Evolutionary conservation across 2,329 filamentous ascomycete genomes (phyloP), one percentile per base, ranked within the genome.

Genomic region (Talaromyces sp.): DNA sequence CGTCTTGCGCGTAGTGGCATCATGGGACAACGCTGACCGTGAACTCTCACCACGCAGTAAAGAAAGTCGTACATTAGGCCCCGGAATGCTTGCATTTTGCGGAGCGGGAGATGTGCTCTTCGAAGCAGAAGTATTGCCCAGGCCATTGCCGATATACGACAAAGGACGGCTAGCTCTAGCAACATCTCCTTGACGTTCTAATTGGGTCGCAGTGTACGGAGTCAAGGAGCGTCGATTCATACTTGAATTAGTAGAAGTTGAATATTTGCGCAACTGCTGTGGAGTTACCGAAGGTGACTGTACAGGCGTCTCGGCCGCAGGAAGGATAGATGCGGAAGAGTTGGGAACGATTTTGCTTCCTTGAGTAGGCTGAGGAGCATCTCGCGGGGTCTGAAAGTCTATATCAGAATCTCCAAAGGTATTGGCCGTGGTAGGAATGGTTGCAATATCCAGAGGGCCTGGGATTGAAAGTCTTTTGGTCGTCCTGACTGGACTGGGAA

Each of bases 41-140:
- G 31, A 36, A 39, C 45, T 59, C 5, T 51, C 35, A 21, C 40
- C 45, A 21, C 53, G 53, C 1, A 55, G n/a, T 7, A 59, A 15
- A 15, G 57, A 43, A 46, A 45, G 46, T 28, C 53, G 36, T 45
- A 52, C 45, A 17, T 72, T 76, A 56, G 75, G 74, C 1, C 68
- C 69, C 3, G 74, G 74, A 15, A 76, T 69, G 57, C 75, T 76
- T 51, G 76, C 75, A 56, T 76, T 76, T 2, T 73, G 74, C 3
- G 73, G 67, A 22, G 36, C 11, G 15, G 71, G 66, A 3, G 71
- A 69, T 0, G 73, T 71, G n/a, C 67, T 46, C 22, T 52, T 19
- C 37, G 19, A 9, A 37, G 9, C 13, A 28, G 57, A 22, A 31
- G 53, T 31, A 5, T 31, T 31, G 15, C 3, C 17, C 35, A 28